Evolutionary conservation across 2,329 filamentous ascomycete genomes (phyloP), one percentile per base, ranked within the genome.

Genomic region (Spiromastix sp.): DNA sequence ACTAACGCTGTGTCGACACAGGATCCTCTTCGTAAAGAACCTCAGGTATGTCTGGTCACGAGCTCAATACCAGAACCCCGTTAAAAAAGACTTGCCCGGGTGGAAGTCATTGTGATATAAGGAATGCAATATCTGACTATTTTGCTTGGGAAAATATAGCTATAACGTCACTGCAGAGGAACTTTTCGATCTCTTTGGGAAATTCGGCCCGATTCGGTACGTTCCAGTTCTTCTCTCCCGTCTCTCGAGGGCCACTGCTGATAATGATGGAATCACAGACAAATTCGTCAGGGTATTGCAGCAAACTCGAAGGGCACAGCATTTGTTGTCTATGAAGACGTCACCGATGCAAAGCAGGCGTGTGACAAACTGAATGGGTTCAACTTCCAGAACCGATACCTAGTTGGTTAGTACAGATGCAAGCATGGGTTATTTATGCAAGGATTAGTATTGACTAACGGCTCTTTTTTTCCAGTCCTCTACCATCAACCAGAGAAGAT

Each of bases 11-110:
- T n/a, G 7, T 8, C 27, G 9, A 16, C 47, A 45, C 51, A 94
- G 89, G 80, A 89, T 91, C 81, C 84, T 98, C 72, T 96, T 96
- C 77, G 89, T 96, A 57, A 96, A 96, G 85, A 96, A 98, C 77
- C 77, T 96, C 71, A 93, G 84, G 85, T 93, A 65, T 50, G 71
- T n/a, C n/a, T 24, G 21, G n/a, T n/a, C 21, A 24, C n/a, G 7
- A 7, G 21, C 21, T 7, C 21, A n/a, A 7, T 24, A n/a, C 21
- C 21, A 24, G 21, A 33, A 39, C 37, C 7, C 38, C 26, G 24
- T 30, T 15, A 17, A 32, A 21, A 15, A 32, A 37, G n/a, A 33
- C 20, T 19, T 18, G 17, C 24, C 29, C 20, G 37, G 27, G 27
- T 34, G 34, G 21, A 10, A 28, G 27, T 28, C 11, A 30, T 17